Percentiles rank a stretch among this genome's conserved stretches.
These are phyloP conservation scores for Eragrostis curvula DNA, from an alignment of 176 grass and related monocot species.

Conservation along the genomic window DNA sequence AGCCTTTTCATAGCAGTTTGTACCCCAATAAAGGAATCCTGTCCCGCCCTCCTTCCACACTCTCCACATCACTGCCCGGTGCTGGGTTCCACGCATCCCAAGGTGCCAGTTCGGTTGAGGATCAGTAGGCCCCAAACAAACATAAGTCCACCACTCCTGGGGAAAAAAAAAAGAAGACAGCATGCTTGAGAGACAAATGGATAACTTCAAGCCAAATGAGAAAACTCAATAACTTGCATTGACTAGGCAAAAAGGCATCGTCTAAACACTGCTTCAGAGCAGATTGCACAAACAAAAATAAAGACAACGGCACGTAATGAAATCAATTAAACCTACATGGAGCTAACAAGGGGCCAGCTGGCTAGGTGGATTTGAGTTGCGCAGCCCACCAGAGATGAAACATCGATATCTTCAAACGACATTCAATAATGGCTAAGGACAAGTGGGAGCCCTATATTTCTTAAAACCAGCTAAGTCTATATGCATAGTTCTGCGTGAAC, in stretches of 20 bases:
- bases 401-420: background rate
- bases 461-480: background rate
- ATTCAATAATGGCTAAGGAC: background rate
- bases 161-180: background rate
- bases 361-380: background rate
- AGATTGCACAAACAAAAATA: slow-evolving; percentile 29
- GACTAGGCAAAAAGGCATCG: background rate
- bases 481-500: background rate
- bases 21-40: slow-evolving; percentile 98
- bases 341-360: background rate
- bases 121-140: slow-evolving; percentile 96
- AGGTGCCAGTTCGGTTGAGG: slow-evolving; percentile 99
- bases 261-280: slow-evolving; percentile 4
- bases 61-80: slow-evolving; percentile 98
- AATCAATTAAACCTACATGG: background rate
- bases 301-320: background rate
- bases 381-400: background rate
- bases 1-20: slow-evolving; percentile 96
- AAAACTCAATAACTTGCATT: slow-evolving; percentile 31
- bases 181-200: slow-evolving; percentile 10
- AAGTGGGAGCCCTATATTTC: background rate
- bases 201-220: slow-evolving; percentile 8
- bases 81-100: slow-evolving; percentile 97
- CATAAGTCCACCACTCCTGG: slow-evolving; percentile 99
- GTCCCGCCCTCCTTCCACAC: slow-evolving; percentile 98